Evolutionary conservation across 768 basidiomycete genomes (phyloP).

Genomic region (Lanmaoa rubissima): DNA sequence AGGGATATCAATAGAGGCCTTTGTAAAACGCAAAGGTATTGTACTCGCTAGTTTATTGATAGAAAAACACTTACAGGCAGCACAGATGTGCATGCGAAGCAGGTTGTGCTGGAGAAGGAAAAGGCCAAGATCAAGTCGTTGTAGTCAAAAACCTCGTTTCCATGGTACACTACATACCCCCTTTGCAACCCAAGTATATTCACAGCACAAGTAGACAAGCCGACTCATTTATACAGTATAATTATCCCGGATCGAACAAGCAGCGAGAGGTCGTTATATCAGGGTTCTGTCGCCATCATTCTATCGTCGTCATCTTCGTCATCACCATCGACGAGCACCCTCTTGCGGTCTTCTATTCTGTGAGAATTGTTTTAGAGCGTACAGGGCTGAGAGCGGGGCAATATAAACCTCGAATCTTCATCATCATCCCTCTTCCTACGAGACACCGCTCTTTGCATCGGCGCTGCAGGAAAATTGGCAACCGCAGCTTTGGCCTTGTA

Average conservation of each 20-base stretch:
- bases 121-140: conserved; percentile 79
- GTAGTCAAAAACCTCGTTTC: conserved; percentile 34
- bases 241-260: conserved; percentile 12
- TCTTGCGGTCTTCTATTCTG: conserved; percentile 46
- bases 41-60: conserved; percentile 9
- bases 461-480: conserved; percentile 49
- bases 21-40: conserved; percentile 83
- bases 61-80: conserved; percentile 2
- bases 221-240: conserved; percentile 26
- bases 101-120: conserved; percentile 78
- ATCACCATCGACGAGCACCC: conserved; percentile 35
- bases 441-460: conserved; percentile 41
- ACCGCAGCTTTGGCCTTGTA: conserved; percentile 77
- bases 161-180: conserved; percentile 13
- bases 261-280: background rate
- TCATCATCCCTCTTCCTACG: conserved; percentile 74
- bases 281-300: conserved; percentile 35
- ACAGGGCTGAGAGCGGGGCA: background rate
- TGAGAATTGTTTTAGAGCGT: background rate
- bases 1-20: conserved; percentile 94
- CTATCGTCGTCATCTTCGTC: conserved; percentile 33
- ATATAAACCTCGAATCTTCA: conserved; percentile 48
- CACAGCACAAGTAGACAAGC: conserved; percentile 13
- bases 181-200: conserved; percentile 12
- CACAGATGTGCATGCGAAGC: conserved; percentile 79